Percentiles rank a stretch among this genome's conserved stretches.
phyloP scores from a whole-genome alignment of 23 red algal genomes.

The Agarophyton chilense region DNA sequence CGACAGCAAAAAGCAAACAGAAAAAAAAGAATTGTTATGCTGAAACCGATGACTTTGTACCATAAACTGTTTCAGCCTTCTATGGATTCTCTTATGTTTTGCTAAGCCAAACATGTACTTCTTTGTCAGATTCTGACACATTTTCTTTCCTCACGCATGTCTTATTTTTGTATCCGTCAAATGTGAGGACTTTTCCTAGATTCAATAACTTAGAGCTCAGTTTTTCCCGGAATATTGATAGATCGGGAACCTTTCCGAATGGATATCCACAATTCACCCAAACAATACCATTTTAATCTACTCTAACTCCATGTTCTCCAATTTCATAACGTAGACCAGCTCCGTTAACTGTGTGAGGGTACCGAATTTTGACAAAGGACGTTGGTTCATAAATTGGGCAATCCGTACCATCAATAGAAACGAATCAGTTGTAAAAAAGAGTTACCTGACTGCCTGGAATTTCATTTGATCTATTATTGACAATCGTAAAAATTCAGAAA shows the following conservation, averaged over 20 bases:
- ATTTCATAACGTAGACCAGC: neutral
- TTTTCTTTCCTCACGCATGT: neutral
- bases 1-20: neutral
- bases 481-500: no score
- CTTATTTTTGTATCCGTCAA: neutral
- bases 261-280: neutral
- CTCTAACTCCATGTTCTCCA: neutral
- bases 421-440: neutral
- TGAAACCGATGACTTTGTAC: neutral
- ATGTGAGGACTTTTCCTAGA: neutral
- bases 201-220: neutral
- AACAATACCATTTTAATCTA: neutral
- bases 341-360: neutral
- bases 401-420: neutral
- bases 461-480: no score
- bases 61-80: neutral
- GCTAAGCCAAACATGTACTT: neutral
- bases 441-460: no score
- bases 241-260: neutral
- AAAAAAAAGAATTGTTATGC: neutral
- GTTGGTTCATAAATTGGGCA: neutral
- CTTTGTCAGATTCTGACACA: neutral
- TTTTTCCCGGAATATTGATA: neutral
- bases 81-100: neutral
- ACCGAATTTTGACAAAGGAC: neutral